A percentile compares a stretch with the other conserved stretches of the same genome.
Conservation (phyloP, 768 basidiomycete species). For the Terana coerulea region DNA sequence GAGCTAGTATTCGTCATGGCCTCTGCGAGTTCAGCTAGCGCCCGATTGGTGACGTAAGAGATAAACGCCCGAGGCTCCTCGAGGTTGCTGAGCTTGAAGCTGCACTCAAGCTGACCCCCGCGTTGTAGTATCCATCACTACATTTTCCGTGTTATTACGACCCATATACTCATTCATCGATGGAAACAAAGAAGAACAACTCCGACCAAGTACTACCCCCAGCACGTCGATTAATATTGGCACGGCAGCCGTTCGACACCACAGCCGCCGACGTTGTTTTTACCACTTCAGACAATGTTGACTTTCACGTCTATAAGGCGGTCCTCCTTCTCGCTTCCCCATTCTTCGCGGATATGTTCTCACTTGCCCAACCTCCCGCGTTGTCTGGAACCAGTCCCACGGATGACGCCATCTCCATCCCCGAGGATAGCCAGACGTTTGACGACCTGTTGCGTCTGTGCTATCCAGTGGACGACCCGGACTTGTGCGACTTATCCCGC, state of each 20-base stretch:
- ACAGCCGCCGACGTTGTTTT: neutral
- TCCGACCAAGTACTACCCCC: too few species aligned
- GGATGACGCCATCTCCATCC: constrained; percentile 3
- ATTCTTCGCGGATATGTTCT: constrained; percentile 8
- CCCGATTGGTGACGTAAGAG: too few species aligned
- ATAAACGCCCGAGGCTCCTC: too few species aligned
- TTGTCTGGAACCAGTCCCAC: neutral
- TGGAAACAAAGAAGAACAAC: too few species aligned
- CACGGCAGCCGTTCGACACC: neutral
- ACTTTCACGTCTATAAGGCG: neutral
- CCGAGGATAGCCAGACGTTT: constrained; percentile 20
- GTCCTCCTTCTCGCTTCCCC: constrained; percentile 6
- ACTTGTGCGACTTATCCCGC: neutral
- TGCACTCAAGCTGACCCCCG: too few species aligned
- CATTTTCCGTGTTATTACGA: too few species aligned
- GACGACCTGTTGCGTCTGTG: constrained; percentile 22
- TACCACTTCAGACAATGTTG: constrained; percentile 2
- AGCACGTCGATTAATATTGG: too few species aligned
- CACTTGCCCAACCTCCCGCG: neutral
- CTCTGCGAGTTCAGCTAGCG: too few species aligned
- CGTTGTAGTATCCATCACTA: too few species aligned
- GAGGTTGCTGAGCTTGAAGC: too few species aligned
- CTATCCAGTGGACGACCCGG: constrained; percentile 20
- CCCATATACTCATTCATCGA: too few species aligned
- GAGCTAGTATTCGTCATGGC: too few species aligned